Evolutionary conservation across 2,329 filamentous ascomycete genomes (phyloP).

Genomic region (Blastomyces emzantsi): DNA sequence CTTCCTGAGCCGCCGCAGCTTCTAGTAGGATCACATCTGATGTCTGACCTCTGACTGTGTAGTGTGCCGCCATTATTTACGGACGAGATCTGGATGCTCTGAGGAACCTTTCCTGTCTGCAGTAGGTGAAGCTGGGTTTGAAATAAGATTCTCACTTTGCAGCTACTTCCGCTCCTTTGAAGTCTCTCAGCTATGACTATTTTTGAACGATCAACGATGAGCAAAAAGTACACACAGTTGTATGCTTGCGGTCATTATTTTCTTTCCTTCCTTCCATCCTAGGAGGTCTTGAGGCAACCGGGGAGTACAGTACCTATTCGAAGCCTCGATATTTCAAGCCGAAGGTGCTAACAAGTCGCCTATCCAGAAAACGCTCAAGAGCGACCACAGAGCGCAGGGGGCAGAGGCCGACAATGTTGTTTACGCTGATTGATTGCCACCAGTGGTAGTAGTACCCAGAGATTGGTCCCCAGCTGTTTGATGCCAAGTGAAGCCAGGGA

Average conservation of each 20-base stretch:
- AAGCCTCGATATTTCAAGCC: background rate
- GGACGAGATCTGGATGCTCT: background rate
- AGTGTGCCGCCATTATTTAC: background rate
- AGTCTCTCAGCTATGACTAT: background rate
- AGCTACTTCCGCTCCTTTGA: background rate
- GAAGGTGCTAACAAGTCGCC: background rate
- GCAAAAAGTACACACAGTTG: background rate
- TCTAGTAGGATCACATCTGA: background rate
- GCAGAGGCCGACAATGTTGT: no score
- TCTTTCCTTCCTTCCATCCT: background rate
- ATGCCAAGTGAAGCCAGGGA: no score
- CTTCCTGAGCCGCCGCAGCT: background rate
- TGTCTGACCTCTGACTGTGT: background rate
- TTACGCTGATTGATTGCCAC: no score
- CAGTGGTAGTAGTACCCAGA: no score
- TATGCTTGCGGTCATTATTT: no score
- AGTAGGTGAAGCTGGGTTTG: background rate
- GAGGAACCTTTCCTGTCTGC: background rate
- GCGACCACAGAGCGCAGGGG: background rate
- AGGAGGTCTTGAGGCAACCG: background rate
- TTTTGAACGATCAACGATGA: background rate
- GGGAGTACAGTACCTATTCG: background rate
- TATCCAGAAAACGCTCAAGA: background rate
- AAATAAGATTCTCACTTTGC: background rate
- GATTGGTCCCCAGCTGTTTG: no score